phyloP scores from a whole-genome alignment of 257 asterid genomes.

The Solanum ossicruentum region DNA sequence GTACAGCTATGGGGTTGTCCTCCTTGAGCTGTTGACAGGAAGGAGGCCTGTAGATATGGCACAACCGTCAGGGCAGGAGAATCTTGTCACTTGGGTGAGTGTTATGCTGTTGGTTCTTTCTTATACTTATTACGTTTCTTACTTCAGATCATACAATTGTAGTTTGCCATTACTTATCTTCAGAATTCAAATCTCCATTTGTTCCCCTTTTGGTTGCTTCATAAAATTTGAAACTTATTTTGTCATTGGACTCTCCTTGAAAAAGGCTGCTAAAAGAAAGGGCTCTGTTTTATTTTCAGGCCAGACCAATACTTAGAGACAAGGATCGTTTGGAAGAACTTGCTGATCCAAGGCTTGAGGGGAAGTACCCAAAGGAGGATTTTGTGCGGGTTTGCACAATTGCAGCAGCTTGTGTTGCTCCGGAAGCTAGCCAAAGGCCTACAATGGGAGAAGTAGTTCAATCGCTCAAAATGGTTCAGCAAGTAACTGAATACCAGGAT shows the following conservation, averaged over 20 bases:
- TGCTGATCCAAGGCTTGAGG: conserved; percentile 65
- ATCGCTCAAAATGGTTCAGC: conserved; percentile 94
- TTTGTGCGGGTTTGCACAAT: conserved; percentile 80
- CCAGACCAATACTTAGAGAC: conserved; percentile 77
- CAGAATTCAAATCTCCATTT: neutral
- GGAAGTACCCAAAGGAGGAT: conserved; percentile 80
- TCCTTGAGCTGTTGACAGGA: conserved; percentile 86
- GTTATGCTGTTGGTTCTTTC: neutral
- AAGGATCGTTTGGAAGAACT: conserved; percentile 85
- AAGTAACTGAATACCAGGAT: conserved; percentile 60
- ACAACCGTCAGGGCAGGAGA: conserved; percentile 94
- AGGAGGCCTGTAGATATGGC: conserved; percentile 95
- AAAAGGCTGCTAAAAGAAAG: neutral
- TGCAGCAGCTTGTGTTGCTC: conserved; percentile 97
- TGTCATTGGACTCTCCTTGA: neutral
- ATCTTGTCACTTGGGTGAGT: conserved; percentile 87
- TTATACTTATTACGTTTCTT: neutral
- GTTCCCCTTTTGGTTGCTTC: neutral
- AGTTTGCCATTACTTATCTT: neutral
- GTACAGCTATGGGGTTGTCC: conserved; percentile 96
- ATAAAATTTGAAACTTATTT: neutral
- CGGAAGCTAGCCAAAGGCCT: conserved; percentile 81
- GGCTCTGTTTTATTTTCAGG: conserved; percentile 35
- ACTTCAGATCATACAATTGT: neutral
- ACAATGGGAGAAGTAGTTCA: conserved; percentile 98